A percentile compares a stretch with the other conserved stretches of the same genome.
These are phyloP conservation scores for Paramecium octaurelia DNA, from an alignment of 73 alveolate genomes.

Conservation along the genomic window DNA sequence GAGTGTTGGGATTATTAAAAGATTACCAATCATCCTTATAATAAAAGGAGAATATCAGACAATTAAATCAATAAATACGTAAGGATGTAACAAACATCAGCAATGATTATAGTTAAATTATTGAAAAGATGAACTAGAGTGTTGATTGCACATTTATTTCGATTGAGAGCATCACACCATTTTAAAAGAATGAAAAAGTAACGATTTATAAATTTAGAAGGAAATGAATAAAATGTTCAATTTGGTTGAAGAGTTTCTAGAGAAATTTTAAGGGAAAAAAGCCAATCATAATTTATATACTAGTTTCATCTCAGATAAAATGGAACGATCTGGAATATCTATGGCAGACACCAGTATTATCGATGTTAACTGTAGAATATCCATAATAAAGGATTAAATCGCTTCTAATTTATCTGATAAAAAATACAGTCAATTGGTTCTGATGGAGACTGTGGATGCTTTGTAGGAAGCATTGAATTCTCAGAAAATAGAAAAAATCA, in stretches of 20 bases:
- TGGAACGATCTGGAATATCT: conserved; percentile 36
- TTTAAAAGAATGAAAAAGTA: conserved; percentile 19
- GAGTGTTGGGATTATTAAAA: conserved; percentile 21
- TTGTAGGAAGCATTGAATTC: neutral
- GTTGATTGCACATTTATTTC: conserved; percentile 13
- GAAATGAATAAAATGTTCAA: conserved; percentile 47
- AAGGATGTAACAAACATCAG: neutral
- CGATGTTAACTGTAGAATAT: conserved; percentile 17
- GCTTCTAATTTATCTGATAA: neutral
- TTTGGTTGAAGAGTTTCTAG: conserved; percentile 30
- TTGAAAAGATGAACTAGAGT: conserved; percentile 18
- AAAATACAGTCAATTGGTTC: conserved; percentile 17
- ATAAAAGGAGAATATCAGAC: conserved; percentile 27
- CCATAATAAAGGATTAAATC: neutral
- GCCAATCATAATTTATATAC: conserved; percentile 9
- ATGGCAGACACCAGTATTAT: conserved; percentile 26
- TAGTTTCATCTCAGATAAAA: conserved; percentile 21
- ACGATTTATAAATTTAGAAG: neutral
- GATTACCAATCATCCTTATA: conserved; percentile 17
- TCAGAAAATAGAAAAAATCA: neutral
- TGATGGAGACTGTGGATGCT: conserved; percentile 30
- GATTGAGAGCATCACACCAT: neutral
- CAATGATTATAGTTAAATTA: neutral
- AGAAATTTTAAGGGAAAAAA: conserved; percentile 22
- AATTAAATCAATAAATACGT: neutral